These are phyloP conservation scores for Rhynchosporium secalis DNA, from an alignment of 2,329 filamentous ascomycete species.

Conservation along the genomic window DNA sequence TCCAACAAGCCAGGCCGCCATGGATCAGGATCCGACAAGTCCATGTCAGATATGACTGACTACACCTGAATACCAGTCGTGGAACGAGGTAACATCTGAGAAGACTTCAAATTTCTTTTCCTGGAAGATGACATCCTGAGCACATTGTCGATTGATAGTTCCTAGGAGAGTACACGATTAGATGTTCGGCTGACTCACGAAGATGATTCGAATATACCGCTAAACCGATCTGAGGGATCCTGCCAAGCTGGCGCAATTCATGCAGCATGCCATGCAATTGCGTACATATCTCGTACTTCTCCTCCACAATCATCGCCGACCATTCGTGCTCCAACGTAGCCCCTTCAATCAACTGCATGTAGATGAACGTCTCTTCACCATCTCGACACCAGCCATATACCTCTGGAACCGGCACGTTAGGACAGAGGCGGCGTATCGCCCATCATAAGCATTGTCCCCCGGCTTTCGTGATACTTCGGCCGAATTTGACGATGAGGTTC, in stretches of 20 bases:
- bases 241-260: constrained; percentile 14
- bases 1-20: constrained; percentile 9
- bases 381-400: constrained; percentile 20
- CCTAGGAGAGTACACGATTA: constrained; percentile 6
- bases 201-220: constrained; percentile 14
- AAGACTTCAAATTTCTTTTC: not conserved
- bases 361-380: constrained; percentile 15
- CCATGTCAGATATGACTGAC: not conserved
- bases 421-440: constrained; percentile 11
- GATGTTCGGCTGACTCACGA: not conserved
- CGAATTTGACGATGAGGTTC: constrained; percentile 18
- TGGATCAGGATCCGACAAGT: constrained; percentile 1
- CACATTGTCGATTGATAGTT: constrained; percentile 7
- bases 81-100: constrained; percentile 7
- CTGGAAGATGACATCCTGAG: constrained; percentile 19
- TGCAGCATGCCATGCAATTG: constrained; percentile 9
- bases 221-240: constrained; percentile 13
- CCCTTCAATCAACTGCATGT: constrained; percentile 18
- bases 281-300: constrained; percentile 10
- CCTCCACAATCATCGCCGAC: constrained; percentile 7
- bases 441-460: constrained; percentile 15
- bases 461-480: not conserved
- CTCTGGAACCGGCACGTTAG: constrained; percentile 18
- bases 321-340: constrained; percentile 13
- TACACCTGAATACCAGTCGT: constrained; percentile 11